Evolutionary conservation across 2,329 filamentous ascomycete genomes (phyloP).

Genomic region (Diatrype stigma): DNA sequence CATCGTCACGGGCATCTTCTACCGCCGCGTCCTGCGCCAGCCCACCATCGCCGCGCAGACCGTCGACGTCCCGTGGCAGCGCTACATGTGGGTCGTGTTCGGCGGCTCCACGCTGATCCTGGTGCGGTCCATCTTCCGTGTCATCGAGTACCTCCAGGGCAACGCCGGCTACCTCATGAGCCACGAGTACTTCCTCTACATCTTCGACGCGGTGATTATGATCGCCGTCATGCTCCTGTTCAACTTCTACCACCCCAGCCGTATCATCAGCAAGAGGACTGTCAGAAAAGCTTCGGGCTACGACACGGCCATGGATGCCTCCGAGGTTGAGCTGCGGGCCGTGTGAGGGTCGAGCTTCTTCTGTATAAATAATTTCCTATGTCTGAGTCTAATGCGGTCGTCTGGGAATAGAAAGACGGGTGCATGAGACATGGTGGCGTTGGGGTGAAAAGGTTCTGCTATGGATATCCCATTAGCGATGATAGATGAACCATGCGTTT

Average conservation of each 20-base stretch:
- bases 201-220: constrained; percentile 34
- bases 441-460: too few species aligned
- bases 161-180: constrained; percentile 37
- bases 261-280: constrained; percentile 1
- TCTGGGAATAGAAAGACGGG: too few species aligned
- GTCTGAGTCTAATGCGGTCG: too few species aligned
- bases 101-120: constrained; percentile 36
- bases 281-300: not conserved
- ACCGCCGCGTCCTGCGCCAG: constrained; percentile 33
- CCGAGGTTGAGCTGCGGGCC: not conserved
- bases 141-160: constrained; percentile 44
- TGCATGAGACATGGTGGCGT: too few species aligned
- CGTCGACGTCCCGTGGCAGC: constrained; percentile 12
- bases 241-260: constrained; percentile 12
- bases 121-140: constrained; percentile 42
- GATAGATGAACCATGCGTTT: too few species aligned
- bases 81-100: constrained; percentile 11
- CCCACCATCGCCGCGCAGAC: constrained; percentile 24
- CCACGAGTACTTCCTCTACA: constrained; percentile 41
- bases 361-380: too few species aligned
- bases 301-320: not conserved
- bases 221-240: constrained; percentile 9
- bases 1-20: constrained; percentile 40
- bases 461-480: too few species aligned
- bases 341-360: not conserved